A percentile compares a stretch with the other conserved stretches of the same genome.
These are phyloP conservation scores for Boletus rex-veris DNA, from an alignment of 768 basidiomycete genomes.

Conservation along the genomic window DNA sequence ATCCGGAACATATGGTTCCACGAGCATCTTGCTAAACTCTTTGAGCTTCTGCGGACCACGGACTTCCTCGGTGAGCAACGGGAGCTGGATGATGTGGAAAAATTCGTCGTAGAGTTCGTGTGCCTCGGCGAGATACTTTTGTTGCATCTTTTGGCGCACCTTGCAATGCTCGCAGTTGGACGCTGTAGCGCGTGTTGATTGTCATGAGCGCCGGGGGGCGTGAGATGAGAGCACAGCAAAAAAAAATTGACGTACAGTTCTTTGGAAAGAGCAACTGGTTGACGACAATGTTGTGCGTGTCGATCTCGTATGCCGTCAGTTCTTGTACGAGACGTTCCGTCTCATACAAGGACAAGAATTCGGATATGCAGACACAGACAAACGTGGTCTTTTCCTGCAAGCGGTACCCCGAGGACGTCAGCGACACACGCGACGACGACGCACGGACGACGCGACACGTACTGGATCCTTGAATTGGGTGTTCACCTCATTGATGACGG, in stretches of 20 bases:
- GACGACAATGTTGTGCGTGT: constrained; percentile 98
- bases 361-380: constrained; percentile 97
- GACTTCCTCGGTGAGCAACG: constrained; percentile 94
- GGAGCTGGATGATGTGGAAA: constrained; percentile 94
- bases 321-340: constrained; percentile 98
- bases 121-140: constrained; percentile 94
- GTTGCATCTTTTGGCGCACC: constrained; percentile 96
- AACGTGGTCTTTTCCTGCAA: constrained; percentile 95
- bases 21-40: constrained; percentile 90
- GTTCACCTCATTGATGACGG: constrained; percentile 97
- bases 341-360: constrained; percentile 97
- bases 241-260: constrained; percentile 54
- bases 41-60: constrained; percentile 91
- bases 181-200: constrained; percentile 39
- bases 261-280: constrained; percentile 97
- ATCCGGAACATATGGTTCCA: constrained; percentile 67
- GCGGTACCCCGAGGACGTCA: background rate
- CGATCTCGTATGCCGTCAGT: constrained; percentile 89
- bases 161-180: constrained; percentile 95
- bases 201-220: background rate
- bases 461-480: constrained; percentile 99
- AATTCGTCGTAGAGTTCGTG: constrained; percentile 98
- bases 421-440: background rate
- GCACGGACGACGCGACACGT: constrained; percentile 27
- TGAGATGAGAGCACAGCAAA: too few relatives aligned